These are phyloP conservation scores for Astraeus odoratus DNA, from an alignment of 768 basidiomycete genomes.

Conservation along the genomic window DNA sequence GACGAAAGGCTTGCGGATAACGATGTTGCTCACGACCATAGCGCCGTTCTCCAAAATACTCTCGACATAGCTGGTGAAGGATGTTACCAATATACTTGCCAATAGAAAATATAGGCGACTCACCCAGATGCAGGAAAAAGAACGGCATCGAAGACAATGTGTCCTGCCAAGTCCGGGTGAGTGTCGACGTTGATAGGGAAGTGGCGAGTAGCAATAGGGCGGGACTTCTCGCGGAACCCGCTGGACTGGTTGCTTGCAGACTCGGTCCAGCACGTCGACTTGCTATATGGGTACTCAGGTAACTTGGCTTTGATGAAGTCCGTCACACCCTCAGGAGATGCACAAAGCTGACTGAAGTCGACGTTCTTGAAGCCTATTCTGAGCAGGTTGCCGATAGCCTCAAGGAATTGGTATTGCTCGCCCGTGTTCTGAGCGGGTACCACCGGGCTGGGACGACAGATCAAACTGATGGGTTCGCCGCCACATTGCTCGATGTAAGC, in stretches of 20 bases:
- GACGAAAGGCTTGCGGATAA: slow-evolving; percentile 25
- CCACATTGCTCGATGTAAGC: slow-evolving; percentile 29
- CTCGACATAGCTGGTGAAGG: slow-evolving; percentile 18
- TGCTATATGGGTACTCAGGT: slow-evolving; percentile 27
- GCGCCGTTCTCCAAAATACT: slow-evolving; percentile 29
- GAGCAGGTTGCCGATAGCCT: slow-evolving; percentile 26
- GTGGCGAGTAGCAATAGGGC: slow-evolving; percentile 31
- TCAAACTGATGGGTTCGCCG: slow-evolving; percentile 21
- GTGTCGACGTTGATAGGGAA: slow-evolving; percentile 29
- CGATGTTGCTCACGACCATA: slow-evolving; percentile 21
- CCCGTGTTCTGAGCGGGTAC: slow-evolving; percentile 26
- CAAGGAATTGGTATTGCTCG: slow-evolving; percentile 26
- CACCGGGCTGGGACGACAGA: slow-evolving; percentile 28
- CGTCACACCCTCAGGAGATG: slow-evolving; percentile 12
- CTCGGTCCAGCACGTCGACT: slow-evolving; percentile 20
- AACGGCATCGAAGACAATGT: slow-evolving; percentile 37
- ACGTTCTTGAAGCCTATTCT: slow-evolving; percentile 24
- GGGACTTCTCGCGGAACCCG: slow-evolving; percentile 20
- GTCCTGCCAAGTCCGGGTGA: slow-evolving; percentile 35
- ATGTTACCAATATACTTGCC: not conserved
- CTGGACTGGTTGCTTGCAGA: slow-evolving; percentile 18
- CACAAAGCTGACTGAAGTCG: slow-evolving; percentile 23
- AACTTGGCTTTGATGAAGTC: slow-evolving; percentile 20
- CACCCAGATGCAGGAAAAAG: slow-evolving; percentile 43
- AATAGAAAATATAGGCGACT: slow-evolving; percentile 20